Conservation (phyloP, 2,329 filamentous ascomycete genomes). For the Sporothrix humicola region DNA sequence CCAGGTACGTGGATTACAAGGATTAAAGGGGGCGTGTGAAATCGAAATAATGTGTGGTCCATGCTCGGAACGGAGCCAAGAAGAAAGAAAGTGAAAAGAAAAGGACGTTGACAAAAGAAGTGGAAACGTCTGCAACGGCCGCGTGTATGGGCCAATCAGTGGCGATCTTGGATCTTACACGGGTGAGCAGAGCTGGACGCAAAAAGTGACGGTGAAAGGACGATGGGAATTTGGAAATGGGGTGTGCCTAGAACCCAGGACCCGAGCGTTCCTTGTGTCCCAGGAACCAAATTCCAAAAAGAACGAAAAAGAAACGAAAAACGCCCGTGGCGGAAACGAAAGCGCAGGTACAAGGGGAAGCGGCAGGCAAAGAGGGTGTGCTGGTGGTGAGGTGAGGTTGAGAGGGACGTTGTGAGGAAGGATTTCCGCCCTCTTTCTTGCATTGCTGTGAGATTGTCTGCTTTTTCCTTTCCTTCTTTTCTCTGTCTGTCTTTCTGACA, state of each 20-base stretch:
- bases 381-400: no score
- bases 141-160: conserved; percentile 20
- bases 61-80: conserved; percentile 2
- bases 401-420: background rate
- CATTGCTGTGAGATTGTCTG: background rate
- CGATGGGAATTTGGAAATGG: background rate
- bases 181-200: background rate
- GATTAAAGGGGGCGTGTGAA: background rate
- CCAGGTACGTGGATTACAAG: background rate
- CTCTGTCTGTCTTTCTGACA: background rate
- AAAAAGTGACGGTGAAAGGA: background rate
- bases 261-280: no score
- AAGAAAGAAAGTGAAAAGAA: background rate
- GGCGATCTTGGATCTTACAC: background rate
- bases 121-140: background rate
- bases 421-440: background rate
- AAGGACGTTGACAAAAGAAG: background rate
- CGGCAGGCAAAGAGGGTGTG: background rate
- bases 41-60: background rate
- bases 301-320: background rate
- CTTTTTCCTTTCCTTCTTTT: background rate
- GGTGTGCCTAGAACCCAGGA: no score
- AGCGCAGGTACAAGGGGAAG: conserved; percentile 22
- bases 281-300: background rate
- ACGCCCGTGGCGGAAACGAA: background rate